Base-by-base conservation (phyloP, 768 basidiomycete genomes). In the Boletus rubescentipes region DNA sequence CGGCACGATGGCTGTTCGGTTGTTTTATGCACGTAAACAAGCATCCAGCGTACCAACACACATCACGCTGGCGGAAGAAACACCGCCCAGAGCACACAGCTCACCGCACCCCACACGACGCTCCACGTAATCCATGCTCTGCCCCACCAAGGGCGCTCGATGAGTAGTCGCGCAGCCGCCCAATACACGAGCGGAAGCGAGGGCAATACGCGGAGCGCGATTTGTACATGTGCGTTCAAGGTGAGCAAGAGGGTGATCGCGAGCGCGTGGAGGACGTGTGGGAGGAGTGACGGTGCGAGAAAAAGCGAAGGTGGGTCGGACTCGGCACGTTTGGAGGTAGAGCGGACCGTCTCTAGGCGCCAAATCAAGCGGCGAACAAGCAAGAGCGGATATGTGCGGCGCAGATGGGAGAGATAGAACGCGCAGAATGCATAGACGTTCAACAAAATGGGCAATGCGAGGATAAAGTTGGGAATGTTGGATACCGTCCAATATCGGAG, bases 1-100 rank as follows among this genome's bases (percentile, higher is more conserved):
- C 36, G 4, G 9, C 9, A 9, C 29, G 20, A 16, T 10, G 5
- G 16, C 34, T 35, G 6, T 32, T 37, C 7, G n/a, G n/a, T n/a
- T 6, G 2, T 36, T 11, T 32, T 20, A 14, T 32, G 10, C 35
- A 39, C 12, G 5, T 26, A 30, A 30, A 37, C n/a, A 3, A 14
- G 49, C 39, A 18, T 37, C 14, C 23, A 21, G 20, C 32, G 18
- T 18, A 10, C 39, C 18, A 21, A 23, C 12, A 34, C 16, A 6
- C 38, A 35, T 73, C 72, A 96, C 0, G 95, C 96, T n/a, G 96
- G 96, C 0, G 96, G 96, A 30, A 96, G 78, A 65, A 94, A 95
- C 3, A 82, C 80, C 2, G 77, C 80, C 94, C 93, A 98, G 0
- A 96, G 74, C 5, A 92, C 77, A 18, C 86, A 68, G 11, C 85